A percentile compares a stretch with the other conserved stretches of the same genome.
Evolutionary conservation across 257 asterid genomes (phyloP).

Genomic region (Leonotis leonurus): DNA sequence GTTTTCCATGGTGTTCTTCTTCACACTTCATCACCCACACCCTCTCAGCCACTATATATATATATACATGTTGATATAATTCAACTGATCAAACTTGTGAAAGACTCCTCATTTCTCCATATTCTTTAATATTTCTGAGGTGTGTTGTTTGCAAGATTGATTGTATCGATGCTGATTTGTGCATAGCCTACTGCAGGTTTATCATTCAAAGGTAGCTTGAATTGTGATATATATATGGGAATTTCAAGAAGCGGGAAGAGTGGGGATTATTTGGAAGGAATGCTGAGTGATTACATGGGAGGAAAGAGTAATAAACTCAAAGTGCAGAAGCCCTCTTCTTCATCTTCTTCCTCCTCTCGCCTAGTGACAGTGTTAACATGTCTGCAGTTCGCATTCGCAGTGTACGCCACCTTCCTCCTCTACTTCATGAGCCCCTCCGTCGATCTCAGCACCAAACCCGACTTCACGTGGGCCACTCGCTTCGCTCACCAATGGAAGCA

Average conservation of each 20-base stretch:
- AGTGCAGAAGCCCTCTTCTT: slow-evolving; percentile 17
- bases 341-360: slow-evolving; percentile 32
- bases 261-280: slow-evolving; percentile 73
- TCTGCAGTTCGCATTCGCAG: slow-evolving; percentile 76
- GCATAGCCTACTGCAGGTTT: slow-evolving; percentile 19
- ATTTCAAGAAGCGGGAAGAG: slow-evolving; percentile 37
- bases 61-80: slow-evolving; percentile 17
- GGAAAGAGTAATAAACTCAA: slow-evolving; percentile 37
- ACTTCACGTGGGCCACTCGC: slow-evolving; percentile 64
- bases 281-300: slow-evolving; percentile 63
- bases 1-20: slow-evolving; percentile 51
- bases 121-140: too few relatives aligned
- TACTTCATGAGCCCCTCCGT: slow-evolving; percentile 73
- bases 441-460: slow-evolving; percentile 59
- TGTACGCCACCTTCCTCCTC: slow-evolving; percentile 75
- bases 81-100: slow-evolving; percentile 15
- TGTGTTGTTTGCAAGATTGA: too few relatives aligned
- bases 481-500: slow-evolving; percentile 69
- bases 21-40: slow-evolving; percentile 32
- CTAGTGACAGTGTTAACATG: slow-evolving; percentile 65
- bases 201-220: background rate
- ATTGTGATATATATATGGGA: slow-evolving; percentile 28
- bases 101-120: background rate
- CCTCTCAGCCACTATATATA: background rate
- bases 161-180: background rate